phyloP scores from a whole-genome alignment of 768 basidiomycete genomes.

The Lactifluus echinatus region DNA sequence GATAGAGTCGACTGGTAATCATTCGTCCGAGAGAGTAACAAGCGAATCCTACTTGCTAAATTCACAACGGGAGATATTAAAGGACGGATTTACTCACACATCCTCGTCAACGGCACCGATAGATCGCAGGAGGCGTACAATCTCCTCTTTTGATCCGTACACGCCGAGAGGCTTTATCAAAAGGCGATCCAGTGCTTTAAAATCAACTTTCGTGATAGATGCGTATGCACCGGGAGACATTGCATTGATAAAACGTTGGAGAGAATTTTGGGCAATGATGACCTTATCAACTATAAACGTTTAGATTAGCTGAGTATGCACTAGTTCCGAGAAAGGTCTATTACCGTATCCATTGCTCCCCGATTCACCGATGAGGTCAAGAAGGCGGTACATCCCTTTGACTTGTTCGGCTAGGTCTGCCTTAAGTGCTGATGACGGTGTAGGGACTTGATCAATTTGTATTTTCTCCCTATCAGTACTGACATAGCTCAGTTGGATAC shows the following conservation, averaged over 20 bases:
- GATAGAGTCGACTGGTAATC: conserved; percentile 27
- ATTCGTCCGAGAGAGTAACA: conserved; percentile 16
- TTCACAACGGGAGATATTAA: neutral
- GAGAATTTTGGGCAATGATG: conserved; percentile 44
- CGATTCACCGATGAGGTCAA: conserved; percentile 36
- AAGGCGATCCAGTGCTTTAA: conserved; percentile 31
- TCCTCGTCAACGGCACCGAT: conserved; percentile 31
- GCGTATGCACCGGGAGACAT: conserved; percentile 42
- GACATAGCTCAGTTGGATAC: too few species aligned
- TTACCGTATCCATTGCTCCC: conserved; percentile 43
- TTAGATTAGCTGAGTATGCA: neutral
- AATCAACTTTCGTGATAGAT: conserved; percentile 47
- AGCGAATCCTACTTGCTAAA: conserved; percentile 11
- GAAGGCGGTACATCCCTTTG: neutral
- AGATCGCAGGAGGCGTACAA: conserved; percentile 36
- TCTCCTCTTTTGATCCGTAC: conserved; percentile 12
- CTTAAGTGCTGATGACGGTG: too few species aligned
- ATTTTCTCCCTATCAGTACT: too few species aligned
- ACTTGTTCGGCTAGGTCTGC: neutral
- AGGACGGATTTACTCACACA: conserved; percentile 29
- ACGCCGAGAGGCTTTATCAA: too few species aligned
- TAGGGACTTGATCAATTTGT: too few species aligned
- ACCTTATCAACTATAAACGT: conserved; percentile 46
- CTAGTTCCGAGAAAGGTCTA: neutral
- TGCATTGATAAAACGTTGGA: conserved; percentile 39